A percentile compares a stretch with the other conserved stretches of the same genome.
These are phyloP conservation scores for Plasmodium inui DNA, from an alignment of 169 alveolate species.

Conservation along the genomic window DNA sequence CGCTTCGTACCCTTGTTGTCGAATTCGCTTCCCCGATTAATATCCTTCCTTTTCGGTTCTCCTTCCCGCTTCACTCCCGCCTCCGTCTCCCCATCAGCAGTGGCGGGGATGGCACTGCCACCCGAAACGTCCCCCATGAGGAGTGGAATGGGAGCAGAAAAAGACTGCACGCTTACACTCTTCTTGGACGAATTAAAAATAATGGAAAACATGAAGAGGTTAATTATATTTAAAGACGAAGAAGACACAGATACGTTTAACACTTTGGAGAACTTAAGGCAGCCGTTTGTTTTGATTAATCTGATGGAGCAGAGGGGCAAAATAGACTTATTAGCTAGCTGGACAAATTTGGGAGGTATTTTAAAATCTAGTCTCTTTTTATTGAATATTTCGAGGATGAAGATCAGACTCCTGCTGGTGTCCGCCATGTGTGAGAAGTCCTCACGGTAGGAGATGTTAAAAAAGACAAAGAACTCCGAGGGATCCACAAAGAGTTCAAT, in stretches of 20 bases:
- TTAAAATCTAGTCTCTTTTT: constrained; percentile 67
- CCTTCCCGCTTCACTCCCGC: neutral
- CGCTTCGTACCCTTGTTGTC: neutral
- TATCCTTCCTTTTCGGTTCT: neutral
- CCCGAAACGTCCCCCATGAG: constrained; percentile 62
- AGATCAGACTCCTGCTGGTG: constrained; percentile 30
- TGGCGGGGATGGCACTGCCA: neutral
- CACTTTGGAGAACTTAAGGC: constrained; percentile 53
- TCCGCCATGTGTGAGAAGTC: neutral
- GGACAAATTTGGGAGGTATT: constrained; percentile 47
- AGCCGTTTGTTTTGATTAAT: constrained; percentile 21
- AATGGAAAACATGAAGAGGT: constrained; percentile 48
- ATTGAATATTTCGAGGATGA: constrained; percentile 53
- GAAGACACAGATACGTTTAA: constrained; percentile 69
- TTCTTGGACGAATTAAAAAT: constrained; percentile 49
- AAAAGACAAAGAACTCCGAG: constrained; percentile 71
- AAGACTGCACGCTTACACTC: constrained; percentile 64
- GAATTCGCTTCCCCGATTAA: neutral
- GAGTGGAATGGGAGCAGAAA: constrained; percentile 61
- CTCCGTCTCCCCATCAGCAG: neutral
- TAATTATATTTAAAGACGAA: constrained; percentile 58
- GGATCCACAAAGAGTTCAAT: constrained; percentile 61
- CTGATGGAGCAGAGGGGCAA: constrained; percentile 61
- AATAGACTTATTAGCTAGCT: constrained; percentile 8
- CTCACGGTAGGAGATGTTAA: constrained; percentile 29